Conservation (phyloP, 2,329 filamentous ascomycete genomes). For the Ophiostoma ulmi region DNA sequence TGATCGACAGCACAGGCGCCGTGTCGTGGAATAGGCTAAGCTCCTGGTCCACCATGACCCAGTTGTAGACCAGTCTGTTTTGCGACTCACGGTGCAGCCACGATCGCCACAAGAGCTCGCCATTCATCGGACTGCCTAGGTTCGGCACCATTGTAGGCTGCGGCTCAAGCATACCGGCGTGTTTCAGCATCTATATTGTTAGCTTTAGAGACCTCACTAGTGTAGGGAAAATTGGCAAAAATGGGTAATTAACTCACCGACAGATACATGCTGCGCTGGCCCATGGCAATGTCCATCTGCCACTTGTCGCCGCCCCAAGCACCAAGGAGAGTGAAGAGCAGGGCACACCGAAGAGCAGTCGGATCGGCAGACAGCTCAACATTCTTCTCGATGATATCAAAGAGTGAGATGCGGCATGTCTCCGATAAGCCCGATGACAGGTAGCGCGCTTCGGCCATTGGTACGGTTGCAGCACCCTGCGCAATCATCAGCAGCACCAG, state of each 20-base stretch:
- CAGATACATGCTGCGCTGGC: conserved; percentile 67
- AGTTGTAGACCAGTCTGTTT: conserved; percentile 68
- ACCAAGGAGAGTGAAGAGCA: conserved; percentile 63
- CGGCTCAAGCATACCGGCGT: conserved; percentile 60
- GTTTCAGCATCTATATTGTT: conserved; percentile 57
- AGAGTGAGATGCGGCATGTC: conserved; percentile 66
- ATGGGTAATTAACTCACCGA: conserved; percentile 41
- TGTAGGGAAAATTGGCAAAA: no score
- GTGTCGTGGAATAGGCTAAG: conserved; percentile 62
- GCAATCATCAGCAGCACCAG: conserved; percentile 67
- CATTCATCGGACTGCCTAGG: conserved; percentile 35
- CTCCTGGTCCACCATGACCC: conserved; percentile 70
- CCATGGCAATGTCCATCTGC: conserved; percentile 73
- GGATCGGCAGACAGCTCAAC: conserved; percentile 62
- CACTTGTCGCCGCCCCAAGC: conserved; percentile 73
- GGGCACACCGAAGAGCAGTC: conserved; percentile 58
- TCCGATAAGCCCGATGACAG: conserved; percentile 63
- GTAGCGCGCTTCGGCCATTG: conserved; percentile 59
- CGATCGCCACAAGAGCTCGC: conserved; percentile 53
- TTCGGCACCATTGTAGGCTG: conserved; percentile 35
- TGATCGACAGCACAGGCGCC: conserved; percentile 58
- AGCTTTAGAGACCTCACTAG: background rate
- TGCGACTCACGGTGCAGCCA: conserved; percentile 62
- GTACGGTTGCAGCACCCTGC: conserved; percentile 62
- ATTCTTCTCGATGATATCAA: conserved; percentile 67